Evolutionary conservation across 2,329 filamentous ascomycete species (phyloP), one percentile per base, ranked within the genome.

Genomic region (Fusarium luffae): DNA sequence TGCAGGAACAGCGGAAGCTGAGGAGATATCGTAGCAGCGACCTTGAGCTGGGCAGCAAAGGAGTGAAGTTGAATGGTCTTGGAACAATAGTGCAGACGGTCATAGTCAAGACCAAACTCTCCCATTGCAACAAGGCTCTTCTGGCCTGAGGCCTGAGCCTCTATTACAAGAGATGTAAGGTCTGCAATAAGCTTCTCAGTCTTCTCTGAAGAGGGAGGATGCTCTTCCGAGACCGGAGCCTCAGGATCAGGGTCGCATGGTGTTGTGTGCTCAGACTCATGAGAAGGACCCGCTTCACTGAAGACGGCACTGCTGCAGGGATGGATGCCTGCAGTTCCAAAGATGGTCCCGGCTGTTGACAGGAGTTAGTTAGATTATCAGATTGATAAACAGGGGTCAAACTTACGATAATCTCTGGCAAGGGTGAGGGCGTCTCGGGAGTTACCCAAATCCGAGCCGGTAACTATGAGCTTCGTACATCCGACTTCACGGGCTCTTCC

Each of bases 31-130:
- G 81, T 86, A 8, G 92, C 87, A 0, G 93, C 94, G 5, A 98
- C 84, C 60, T 91, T 87, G 6, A 98, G 86, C 79, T 99, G 96
- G 9, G 88, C 87, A 43, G 90, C 89, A 78, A 99, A 99, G 64
- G 93, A 94, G 76, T 93, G 91, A 30, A 94, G 84, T 79, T 99
- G 96, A 18, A 91, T 87, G 25, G 90, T 89, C 75, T 90, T 92
- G 41, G 90, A 88, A 76, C 92, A 94, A 75, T 94, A 90, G 74
- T 93, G 92, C 37, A 99, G 83, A 3, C 96, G 89, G 81, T 99
- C 96, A 77, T 98, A 99, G 81, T 99, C 96, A 6, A 99, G 90
- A 3, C 96, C 96, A 67, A 99, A 93, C 80, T 99, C 96, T 50
- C 96, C 96, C 78, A 98, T 94, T 9, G 96, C 95, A 2, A 93